Evolutionary conservation across 1,139 yeast genomes (phyloP).

Genomic region (Yamadazyma sp.): DNA sequence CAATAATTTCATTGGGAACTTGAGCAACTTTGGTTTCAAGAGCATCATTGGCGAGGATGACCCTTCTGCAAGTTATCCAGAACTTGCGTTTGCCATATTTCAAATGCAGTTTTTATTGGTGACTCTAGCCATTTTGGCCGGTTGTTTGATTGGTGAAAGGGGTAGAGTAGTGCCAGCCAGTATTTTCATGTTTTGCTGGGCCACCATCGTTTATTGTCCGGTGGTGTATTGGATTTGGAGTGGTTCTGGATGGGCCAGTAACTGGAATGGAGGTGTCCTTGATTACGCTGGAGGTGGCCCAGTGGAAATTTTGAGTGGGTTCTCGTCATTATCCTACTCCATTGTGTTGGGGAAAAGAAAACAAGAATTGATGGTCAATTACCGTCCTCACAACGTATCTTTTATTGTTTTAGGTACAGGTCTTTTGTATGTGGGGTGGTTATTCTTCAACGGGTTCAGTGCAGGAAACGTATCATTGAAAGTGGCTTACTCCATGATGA

Average conservation of each 20-base stretch:
- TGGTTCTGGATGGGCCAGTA: conserved; percentile 81
- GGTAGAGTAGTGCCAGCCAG: conserved; percentile 86
- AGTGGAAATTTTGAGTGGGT: conserved; percentile 89
- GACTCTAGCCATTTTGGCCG: conserved; percentile 86
- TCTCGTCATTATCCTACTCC: conserved; percentile 84
- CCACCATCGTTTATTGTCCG: conserved; percentile 90
- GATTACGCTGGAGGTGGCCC: conserved; percentile 99
- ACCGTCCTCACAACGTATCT: conserved; percentile 92
- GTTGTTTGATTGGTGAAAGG: conserved; percentile 88
- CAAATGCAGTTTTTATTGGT: conserved; percentile 92
- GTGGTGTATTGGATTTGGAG: conserved; percentile 96
- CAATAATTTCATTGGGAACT: conserved; percentile 83
- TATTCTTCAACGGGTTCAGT: conserved; percentile 85
- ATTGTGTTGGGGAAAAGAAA: conserved; percentile 81
- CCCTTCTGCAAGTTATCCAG: conserved; percentile 61
- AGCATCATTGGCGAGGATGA: conserved; percentile 58
- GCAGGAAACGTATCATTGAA: conserved; percentile 64
- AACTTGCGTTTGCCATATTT: conserved; percentile 78
- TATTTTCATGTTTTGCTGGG: conserved; percentile 83
- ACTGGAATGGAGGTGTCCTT: conserved; percentile 77
- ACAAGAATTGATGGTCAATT: conserved; percentile 81
- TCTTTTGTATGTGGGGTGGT: conserved; percentile 72
- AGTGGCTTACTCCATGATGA: conserved; percentile 84
- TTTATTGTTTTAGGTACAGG: conserved; percentile 79
- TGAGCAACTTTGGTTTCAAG: conserved; percentile 78